Evolutionary conservation across 192 early-diverging fungal species (phyloP).

Genomic region (Podila epicladia): DNA sequence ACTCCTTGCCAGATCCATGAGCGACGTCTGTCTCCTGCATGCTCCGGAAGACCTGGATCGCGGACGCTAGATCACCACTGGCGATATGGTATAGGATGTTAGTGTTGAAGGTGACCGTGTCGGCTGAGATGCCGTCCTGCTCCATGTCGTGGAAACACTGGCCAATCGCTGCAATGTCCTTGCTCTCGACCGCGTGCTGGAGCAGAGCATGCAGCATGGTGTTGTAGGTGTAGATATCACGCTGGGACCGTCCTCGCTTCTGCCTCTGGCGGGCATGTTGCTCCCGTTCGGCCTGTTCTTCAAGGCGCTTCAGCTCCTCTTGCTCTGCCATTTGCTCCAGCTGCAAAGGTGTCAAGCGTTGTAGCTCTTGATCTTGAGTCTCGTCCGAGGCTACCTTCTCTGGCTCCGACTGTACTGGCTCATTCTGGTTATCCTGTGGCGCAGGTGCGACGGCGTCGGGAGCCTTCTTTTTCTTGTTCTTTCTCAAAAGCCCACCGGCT

Average conservation of each 20-base stretch:
- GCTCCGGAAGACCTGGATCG: constrained; percentile 35
- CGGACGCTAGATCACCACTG: constrained; percentile 23
- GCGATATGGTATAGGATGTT: constrained; percentile 47
- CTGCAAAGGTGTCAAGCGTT: not conserved
- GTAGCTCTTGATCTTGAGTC: not conserved
- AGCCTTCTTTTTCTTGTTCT: not conserved
- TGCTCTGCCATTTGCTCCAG: not conserved
- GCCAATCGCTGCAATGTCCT: constrained; percentile 38
- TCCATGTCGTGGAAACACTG: constrained; percentile 51
- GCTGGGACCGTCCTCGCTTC: not conserved
- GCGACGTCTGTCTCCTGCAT: constrained; percentile 14
- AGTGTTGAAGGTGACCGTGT: constrained; percentile 51
- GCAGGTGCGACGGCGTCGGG: not conserved
- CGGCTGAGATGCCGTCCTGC: constrained; percentile 28
- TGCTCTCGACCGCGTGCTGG: constrained; percentile 37
- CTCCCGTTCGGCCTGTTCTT: not conserved
- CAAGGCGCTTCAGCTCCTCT: not conserved
- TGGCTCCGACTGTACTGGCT: not conserved
- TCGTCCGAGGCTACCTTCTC: not conserved
- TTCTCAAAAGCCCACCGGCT: not conserved
- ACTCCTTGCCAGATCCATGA: not conserved
- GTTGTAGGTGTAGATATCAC: constrained; percentile 49
- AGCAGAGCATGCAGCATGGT: constrained; percentile 45
- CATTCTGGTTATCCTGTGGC: not conserved
- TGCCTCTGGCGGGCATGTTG: not conserved